Evolutionary conservation across 257 asterid species (phyloP).

Genomic region (Thymus mandschuricus): DNA sequence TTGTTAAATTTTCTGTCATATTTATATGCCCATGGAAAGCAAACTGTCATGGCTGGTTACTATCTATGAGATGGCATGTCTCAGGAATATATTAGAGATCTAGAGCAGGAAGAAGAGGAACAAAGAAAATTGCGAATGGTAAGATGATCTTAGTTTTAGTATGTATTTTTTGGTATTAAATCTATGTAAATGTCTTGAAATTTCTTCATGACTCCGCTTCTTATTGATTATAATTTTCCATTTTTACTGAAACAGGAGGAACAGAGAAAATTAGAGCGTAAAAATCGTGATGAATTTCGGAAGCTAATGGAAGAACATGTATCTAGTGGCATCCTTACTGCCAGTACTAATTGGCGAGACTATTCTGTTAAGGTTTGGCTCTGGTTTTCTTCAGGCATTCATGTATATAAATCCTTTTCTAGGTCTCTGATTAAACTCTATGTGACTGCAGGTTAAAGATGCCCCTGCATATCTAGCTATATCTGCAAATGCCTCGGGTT

Average conservation of each 20-base stretch:
- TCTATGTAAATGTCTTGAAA: slow-evolving; percentile 16
- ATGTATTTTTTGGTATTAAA: slow-evolving; percentile 12
- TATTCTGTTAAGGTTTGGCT: slow-evolving; percentile 71
- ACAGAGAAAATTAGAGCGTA: slow-evolving; percentile 78
- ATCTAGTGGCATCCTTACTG: slow-evolving; percentile 63
- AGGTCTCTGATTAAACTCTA: slow-evolving; percentile 24
- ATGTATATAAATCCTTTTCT: not conserved
- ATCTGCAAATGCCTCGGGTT: slow-evolving; percentile 79
- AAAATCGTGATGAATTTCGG: slow-evolving; percentile 96
- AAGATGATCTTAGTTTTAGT: slow-evolving; percentile 29
- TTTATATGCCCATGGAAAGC: slow-evolving; percentile 17
- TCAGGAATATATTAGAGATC: slow-evolving; percentile 87
- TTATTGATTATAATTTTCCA: slow-evolving; percentile 15
- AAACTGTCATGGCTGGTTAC: slow-evolving; percentile 28
- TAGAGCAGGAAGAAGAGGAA: slow-evolving; percentile 95
- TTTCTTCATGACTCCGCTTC: slow-evolving; percentile 13
- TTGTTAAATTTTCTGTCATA: slow-evolving; percentile 9
- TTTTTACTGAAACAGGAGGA: slow-evolving; percentile 65
- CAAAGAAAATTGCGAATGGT: slow-evolving; percentile 79
- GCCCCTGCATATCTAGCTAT: slow-evolving; percentile 79
- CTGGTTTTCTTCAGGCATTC: slow-evolving; percentile 19
- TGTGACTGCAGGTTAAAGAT: slow-evolving; percentile 75
- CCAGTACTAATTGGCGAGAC: slow-evolving; percentile 86
- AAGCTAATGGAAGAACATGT: slow-evolving; percentile 95
- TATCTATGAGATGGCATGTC: slow-evolving; percentile 40